Evolutionary conservation across 805 yeast species (phyloP), one percentile per base, ranked within the genome.

Genomic region (Cyberlindnera lachancei): DNA sequence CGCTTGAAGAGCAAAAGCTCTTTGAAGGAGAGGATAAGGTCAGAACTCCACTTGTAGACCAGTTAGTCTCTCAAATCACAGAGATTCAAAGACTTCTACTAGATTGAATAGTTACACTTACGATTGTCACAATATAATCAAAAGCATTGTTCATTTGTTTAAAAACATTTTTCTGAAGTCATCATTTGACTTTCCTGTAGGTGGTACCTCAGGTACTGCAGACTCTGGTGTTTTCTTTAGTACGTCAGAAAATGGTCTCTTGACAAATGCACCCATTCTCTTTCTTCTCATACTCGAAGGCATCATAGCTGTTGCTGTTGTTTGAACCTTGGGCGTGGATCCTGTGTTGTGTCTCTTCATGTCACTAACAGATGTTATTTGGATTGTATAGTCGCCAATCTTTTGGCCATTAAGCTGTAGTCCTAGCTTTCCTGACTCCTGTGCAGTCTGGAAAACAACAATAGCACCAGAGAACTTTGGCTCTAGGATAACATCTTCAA

Each of bases 1-100:
- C 78, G 10, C 30, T 63, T 3, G 90, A 81, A 29, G 92, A 83
- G 43, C 81, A 74, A 45, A 64, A 70, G 25, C 41, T 71, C 7
- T 55, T 75, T 23, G 78, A 74, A 34, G 61, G 61, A 23, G 76
- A 70, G 4, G 73, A 56, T 15, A 61, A 57, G 29, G 42, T 51
- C 4, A 55, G 64, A 41, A 40, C 50, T 0, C 56, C 58, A 15
- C 64, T 76, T 34, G 70, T 72, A 6, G 66, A 64, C 19, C 48
- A 55, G 11, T 45, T 80, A 24, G 63, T 70, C 4, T 59, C 58
- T 6, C 77, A 72, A 28, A 69, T 80, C 31, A 61, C 63, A 15
- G 73, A 67, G n/a, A 44, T 77, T 40, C 74, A 69, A 45, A 66
- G 65, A 18, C 58, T 67, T 15, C 33, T 38, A 5, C 27, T 36